These are phyloP conservation scores for Penicillium sp. DNA, from an alignment of 2,329 filamentous ascomycete genomes.

Conservation along the genomic window DNA sequence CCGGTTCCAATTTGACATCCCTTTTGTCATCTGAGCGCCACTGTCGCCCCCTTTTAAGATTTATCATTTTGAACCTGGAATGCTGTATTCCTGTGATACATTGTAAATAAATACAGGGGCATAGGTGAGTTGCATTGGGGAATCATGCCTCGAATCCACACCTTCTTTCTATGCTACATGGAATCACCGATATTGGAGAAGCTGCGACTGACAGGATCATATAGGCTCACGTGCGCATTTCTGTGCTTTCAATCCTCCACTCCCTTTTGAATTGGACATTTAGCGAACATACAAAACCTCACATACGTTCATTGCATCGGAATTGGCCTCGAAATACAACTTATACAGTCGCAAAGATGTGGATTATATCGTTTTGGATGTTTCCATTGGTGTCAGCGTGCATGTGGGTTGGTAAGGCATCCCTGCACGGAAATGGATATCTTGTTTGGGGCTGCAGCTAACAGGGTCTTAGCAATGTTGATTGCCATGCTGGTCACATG, in stretches of 20 bases:
- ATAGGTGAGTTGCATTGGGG: conserved; percentile 1
- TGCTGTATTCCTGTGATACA: not conserved
- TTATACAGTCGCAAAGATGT: conserved; percentile 32
- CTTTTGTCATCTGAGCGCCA: conserved; percentile 4
- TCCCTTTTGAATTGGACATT: not conserved
- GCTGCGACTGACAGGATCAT: not conserved
- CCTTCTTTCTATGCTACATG: not conserved
- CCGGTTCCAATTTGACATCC: not conserved
- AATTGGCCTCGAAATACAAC: not conserved
- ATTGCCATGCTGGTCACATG: conserved; percentile 60
- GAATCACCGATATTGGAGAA: not conserved
- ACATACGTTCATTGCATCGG: not conserved
- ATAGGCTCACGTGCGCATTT: not conserved
- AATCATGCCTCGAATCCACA: not conserved
- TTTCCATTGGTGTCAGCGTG: conserved; percentile 59
- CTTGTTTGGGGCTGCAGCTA: conserved; percentile 2
- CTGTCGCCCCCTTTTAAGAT: not conserved
- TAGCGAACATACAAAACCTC: not conserved
- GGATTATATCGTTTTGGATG: conserved; percentile 51
- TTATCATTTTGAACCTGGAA: not conserved
- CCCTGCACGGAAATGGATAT: not conserved
- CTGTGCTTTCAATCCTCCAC: not conserved
- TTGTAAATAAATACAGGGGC: conserved; percentile 1
- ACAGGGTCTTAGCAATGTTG: conserved; percentile 50
- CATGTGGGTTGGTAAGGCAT: conserved; percentile 51